Base-by-base conservation (phyloP, 352 stramenopile genomes). In the Phytophthora foliorum region DNA sequence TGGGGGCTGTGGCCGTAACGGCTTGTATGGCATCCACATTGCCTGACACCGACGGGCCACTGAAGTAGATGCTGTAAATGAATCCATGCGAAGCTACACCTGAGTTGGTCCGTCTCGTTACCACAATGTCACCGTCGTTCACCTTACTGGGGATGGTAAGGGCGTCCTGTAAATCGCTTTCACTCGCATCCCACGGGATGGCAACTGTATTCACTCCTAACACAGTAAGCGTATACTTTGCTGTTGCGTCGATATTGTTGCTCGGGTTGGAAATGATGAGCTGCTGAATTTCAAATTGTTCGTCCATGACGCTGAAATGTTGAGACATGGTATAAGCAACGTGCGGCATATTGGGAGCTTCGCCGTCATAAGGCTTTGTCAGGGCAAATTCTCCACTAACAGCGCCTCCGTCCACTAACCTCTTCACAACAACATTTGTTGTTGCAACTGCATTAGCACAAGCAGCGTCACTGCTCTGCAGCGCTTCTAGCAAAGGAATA, bases 21-120 rank as follows among this genome's bases (percentile, higher is more conserved):
- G 70, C 56, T 0, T 69, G 74, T 39, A 90, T 36, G 8, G 67
- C 27, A 16, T 56, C 69, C 1, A 87, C 10, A 51, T 88, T 75
- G 0, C 84, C 85, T 0, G 56, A 60, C 0, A 91, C 78, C 0
- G 70, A 75, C 38, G 57, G 19, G 2, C 82, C 87, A 17, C 72
- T 84, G 34, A 92, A 94, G 69, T 95, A 95, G 29, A 95, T 75
- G 2, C 68, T 89, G 68, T 93, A 95, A 6, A 93, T 69, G 24
- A 69, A 94, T 0, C 86, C 83, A 22, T 90, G 81, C 2, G 84
- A 74, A 2, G 83, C 83, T 2, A 76, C 27, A 0, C 63, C 67
- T 7, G 70, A 48, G 45, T 93, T 78, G 0, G 55, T 68, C 1
- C 82, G 75, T 21, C 82, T 76, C 6, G 86, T 88, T 0, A 93